Evolutionary conservation across 345 rosid species (phyloP), one percentile per base, ranked within the genome.

Genomic region (Leavenworthia alabamica): DNA sequence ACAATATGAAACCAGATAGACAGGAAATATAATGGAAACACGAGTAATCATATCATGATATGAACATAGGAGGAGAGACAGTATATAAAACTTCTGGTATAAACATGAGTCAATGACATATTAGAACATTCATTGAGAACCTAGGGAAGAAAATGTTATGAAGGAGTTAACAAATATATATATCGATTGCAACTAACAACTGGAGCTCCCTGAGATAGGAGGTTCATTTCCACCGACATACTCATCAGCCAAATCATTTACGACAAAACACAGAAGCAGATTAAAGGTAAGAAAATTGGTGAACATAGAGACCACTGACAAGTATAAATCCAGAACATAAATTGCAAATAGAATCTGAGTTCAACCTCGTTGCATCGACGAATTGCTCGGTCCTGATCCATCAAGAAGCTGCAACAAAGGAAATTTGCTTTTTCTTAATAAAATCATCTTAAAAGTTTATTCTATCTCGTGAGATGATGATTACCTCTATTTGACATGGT

Each of bases 401-500:
- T 83, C 79, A 56, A 74, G 68, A 45, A 85, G 73, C 99, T 93
- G 86, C 46, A 69, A 49, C 29, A 63, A 55, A 70, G 55, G 40
- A 27, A 33, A 16, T 15, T 22, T 29, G 26, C 14, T 37, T 39
- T 13, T 41, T 41, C 32, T 75, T 56, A 45, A 27, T 44, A 5
- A 52, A 47, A 26, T 4, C n/a, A 4, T 45, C 32, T 26, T 56
- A 41, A 53, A 26, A 23, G 12, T 11, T 14, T 27, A 15, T 41
- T 51, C 36, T 66, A 70, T 56, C 60, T 51, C 8, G 43, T 48
- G 52, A 28, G 68, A 57, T 42, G 74, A 51, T 19, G 15, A 9
- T 28, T 65, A 87, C 99, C 99, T 93, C 94, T 72, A 85, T 84
- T 79, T 87, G 96, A 72, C 88, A 87, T 40, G 83, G 86, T 71